Evolutionary conservation across 345 rosid species (phyloP).

Genomic region (Salix caprea): DNA sequence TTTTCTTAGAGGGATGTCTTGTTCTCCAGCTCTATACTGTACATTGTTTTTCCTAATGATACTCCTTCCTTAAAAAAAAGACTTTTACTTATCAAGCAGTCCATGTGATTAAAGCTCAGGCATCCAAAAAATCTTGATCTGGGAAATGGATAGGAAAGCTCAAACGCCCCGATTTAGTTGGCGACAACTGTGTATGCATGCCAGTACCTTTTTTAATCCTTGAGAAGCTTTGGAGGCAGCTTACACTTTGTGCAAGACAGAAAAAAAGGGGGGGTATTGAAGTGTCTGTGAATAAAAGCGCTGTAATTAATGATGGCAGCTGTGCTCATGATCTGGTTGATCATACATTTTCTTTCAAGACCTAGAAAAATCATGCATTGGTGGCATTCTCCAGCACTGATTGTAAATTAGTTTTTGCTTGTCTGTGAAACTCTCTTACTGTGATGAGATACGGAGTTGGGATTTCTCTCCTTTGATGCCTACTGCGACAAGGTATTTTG

Average conservation of each 20-base stretch:
- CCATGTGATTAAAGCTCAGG: neutral
- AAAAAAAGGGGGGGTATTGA: neutral
- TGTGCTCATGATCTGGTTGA: neutral
- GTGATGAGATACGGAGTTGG: neutral
- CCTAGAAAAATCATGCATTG: neutral
- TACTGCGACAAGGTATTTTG: neutral
- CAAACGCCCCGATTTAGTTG: neutral
- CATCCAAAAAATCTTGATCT: neutral
- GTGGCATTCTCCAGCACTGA: neutral
- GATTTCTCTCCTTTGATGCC: neutral
- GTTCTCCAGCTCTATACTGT: neutral
- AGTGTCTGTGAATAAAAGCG: neutral
- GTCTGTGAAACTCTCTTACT: neutral
- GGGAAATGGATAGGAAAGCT: neutral
- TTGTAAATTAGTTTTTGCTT: neutral
- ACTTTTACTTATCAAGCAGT: neutral
- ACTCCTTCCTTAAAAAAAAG: neutral
- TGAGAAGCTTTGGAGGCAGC: neutral
- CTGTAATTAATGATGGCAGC: neutral
- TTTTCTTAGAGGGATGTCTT: neutral
- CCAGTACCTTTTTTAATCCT: neutral
- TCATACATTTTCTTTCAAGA: neutral
- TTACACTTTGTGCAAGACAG: neutral
- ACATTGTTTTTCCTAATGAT: neutral
- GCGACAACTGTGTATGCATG: neutral